Evolutionary conservation across 2,329 filamentous ascomycete genomes (phyloP).

Genomic region (Pestalotiopsis sp.): DNA sequence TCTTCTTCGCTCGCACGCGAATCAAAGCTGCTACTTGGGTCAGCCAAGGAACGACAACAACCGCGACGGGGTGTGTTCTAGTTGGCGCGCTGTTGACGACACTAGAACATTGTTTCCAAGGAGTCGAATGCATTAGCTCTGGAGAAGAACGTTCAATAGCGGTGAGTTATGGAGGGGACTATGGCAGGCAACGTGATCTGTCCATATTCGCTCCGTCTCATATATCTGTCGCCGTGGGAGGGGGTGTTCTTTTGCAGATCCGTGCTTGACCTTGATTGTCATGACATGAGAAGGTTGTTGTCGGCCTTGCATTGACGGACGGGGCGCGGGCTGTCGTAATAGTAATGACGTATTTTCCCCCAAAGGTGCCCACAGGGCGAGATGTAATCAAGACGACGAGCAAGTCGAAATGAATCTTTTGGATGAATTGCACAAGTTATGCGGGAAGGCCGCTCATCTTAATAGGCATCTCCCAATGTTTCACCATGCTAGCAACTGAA

Average conservation of each 20-base stretch:
- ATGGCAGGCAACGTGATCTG: background rate
- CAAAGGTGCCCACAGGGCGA: background rate
- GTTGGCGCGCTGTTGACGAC: background rate
- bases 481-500: background rate
- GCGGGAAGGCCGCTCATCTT: background rate
- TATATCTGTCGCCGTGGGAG: background rate
- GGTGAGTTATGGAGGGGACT: background rate
- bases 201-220: background rate
- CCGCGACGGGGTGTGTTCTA: background rate
- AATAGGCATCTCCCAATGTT: background rate
- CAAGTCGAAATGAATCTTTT: background rate
- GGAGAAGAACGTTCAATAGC: background rate
- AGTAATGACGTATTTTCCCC: background rate
- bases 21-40: background rate
- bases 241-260: background rate
- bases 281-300: background rate
- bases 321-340: background rate
- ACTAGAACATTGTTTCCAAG: background rate
- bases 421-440: background rate
- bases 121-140: background rate
- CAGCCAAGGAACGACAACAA: background rate
- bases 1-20: background rate
- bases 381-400: background rate
- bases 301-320: background rate
- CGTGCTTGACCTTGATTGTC: background rate